phyloP scores from a whole-genome alignment of 106 monocot genomes.

The Platanthera guangdongensis region DNA sequence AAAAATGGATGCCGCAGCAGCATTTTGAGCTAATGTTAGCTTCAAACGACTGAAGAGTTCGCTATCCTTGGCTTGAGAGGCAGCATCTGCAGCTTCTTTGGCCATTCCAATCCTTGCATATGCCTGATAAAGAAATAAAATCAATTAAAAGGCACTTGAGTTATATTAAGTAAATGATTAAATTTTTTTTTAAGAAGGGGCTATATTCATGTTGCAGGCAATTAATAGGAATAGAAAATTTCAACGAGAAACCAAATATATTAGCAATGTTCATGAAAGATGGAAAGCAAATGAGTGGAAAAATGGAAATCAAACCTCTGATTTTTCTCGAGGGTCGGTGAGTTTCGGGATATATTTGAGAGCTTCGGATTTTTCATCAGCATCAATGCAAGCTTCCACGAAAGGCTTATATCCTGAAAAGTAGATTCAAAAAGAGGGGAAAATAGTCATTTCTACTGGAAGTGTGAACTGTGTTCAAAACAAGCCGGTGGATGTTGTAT shows the following conservation, averaged over 20 bases:
- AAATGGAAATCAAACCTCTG: slow-evolving; percentile 50
- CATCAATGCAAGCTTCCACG: slow-evolving; percentile 92
- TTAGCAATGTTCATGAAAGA: too few species aligned
- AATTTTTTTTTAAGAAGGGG: too few species aligned
- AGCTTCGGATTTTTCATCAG: slow-evolving; percentile 83
- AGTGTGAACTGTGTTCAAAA: too few species aligned
- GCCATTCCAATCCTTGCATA: slow-evolving; percentile 87
- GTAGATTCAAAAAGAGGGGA: neutral
- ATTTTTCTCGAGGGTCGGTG: slow-evolving; percentile 75
- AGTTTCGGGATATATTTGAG: slow-evolving; percentile 95
- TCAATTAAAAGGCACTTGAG: too few species aligned
- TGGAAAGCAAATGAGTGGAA: neutral
- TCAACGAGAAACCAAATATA: too few species aligned
- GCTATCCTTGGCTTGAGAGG: slow-evolving; percentile 83
- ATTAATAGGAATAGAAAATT: too few species aligned
- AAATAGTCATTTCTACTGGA: neutral
- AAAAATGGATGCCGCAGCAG: slow-evolving; percentile 62
- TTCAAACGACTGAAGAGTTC: slow-evolving; percentile 80
- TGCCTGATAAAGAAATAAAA: slow-evolving; percentile 38
- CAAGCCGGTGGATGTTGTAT: too few species aligned
- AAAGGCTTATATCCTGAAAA: slow-evolving; percentile 83
- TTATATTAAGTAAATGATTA: too few species aligned
- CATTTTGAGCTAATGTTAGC: slow-evolving; percentile 64
- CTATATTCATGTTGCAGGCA: too few species aligned
- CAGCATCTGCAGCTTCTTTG: slow-evolving; percentile 89